A percentile compares a stretch with the other conserved stretches of the same genome.
These are phyloP conservation scores for Phytopythium aichiense DNA, from an alignment of 352 stramenopile genomes.

Conservation along the genomic window DNA sequence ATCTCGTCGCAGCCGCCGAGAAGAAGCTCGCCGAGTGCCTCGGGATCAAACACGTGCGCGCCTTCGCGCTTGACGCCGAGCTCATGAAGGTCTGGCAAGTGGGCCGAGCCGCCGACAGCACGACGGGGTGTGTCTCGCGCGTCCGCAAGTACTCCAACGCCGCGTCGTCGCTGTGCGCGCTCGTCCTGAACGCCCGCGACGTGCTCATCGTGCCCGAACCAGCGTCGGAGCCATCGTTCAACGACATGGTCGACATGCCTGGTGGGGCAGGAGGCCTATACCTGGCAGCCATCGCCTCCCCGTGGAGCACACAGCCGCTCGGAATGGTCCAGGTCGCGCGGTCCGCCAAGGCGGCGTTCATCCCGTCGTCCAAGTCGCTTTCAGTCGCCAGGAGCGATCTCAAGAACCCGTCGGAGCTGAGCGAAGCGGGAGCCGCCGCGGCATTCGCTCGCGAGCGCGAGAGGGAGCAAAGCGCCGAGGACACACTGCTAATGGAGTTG, in stretches of 20 bases:
- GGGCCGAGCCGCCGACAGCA: conserved; percentile 2
- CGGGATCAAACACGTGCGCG: conserved; percentile 55
- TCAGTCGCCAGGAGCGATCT: background rate
- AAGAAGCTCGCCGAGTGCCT: conserved; percentile 54
- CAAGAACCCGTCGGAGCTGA: conserved; percentile 14
- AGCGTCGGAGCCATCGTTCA: conserved; percentile 48
- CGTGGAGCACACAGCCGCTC: conserved; percentile 40
- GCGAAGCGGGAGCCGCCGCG: conserved; percentile 11
- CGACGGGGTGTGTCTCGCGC: conserved; percentile 13
- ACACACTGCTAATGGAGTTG: conserved; percentile 49
- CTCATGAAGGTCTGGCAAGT: conserved; percentile 53
- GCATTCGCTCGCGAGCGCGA: conserved; percentile 35
- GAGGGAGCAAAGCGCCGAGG: conserved; percentile 38
- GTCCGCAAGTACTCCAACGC: conserved; percentile 62
- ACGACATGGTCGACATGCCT: conserved; percentile 65
- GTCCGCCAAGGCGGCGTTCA: conserved; percentile 19
- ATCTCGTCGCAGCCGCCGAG: conserved; percentile 52
- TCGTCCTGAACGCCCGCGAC: conserved; percentile 18
- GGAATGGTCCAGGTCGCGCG: conserved; percentile 68
- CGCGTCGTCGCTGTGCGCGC: conserved; percentile 51
- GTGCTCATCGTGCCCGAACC: conserved; percentile 38
- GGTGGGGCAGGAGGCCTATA: conserved; percentile 56
- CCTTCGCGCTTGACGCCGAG: conserved; percentile 58
- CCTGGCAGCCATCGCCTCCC: conserved; percentile 48
- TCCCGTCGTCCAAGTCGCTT: conserved; percentile 6